Evolutionary conservation across 2,329 filamentous ascomycete species (phyloP), one percentile per base, ranked within the genome.

Genomic region (Pseudocercospora crystallina): DNA sequence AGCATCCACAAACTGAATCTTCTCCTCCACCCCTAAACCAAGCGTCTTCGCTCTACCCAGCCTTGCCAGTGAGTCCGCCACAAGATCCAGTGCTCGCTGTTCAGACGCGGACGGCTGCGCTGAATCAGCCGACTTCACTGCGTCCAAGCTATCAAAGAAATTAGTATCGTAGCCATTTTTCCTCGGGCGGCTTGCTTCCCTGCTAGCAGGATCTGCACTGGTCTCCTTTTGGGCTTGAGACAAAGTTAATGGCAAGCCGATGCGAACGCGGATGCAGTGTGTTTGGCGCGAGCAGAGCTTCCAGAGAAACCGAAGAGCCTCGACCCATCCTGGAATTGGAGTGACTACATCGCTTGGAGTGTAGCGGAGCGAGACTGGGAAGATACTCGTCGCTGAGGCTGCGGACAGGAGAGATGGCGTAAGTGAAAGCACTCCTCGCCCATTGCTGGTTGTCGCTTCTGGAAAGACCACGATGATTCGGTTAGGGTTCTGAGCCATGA

Each of bases 401-500:
- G 82, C 82, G 12, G 83, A 80, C 2, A 94, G 75, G 1, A 99
- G 77, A 43, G 84, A 86, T 0, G 87, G 89, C 54, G 87, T 89
- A 48, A 96, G 82, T 1, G 90, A 88, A 10, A 99, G 73, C 56
- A 97, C 91, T 4, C 87, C 94, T 60, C 89, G 86, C 56, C 92
- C 92, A 66, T 99, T 99, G 38, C 90, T 96, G 1, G 94, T 95
- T 4, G 87, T 94, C 71, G 87, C 92, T 73, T 99, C 94, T 10
- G 94, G 92, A 69, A 97, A 96, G 1, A 96, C 83, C 55, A 86
- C 90, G 56, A 97, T 81, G 52, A 89, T 82, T 39, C 90, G 84
- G 50, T 81, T 78, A 0, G 90, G 90, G 66, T 95, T 81, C 51
- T 80, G 76, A 30, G 76, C 72, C 9, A 90, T 67, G 4, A 97